These are phyloP conservation scores for Erodium trifolium DNA, from an alignment of 441 rosid species.

Conservation along the genomic window DNA sequence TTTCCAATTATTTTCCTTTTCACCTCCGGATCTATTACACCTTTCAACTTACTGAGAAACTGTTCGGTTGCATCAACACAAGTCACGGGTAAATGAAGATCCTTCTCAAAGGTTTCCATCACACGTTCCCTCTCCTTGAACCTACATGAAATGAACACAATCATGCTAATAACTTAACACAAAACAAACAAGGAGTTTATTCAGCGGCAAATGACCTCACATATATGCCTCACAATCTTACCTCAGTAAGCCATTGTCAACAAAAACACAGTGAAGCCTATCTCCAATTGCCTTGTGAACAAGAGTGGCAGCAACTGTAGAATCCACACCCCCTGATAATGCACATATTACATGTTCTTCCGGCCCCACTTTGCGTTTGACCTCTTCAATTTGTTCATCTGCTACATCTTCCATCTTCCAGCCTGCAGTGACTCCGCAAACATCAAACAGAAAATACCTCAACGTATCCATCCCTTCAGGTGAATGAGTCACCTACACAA, in stretches of 20 bases:
- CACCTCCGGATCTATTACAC: slow-evolving; percentile 80
- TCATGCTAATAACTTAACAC: not conserved
- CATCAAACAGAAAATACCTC: slow-evolving; percentile 53
- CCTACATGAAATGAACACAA: slow-evolving; percentile 29
- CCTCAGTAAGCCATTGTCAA: slow-evolving; percentile 93
- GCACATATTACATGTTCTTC: slow-evolving; percentile 88
- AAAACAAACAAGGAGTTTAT: not conserved
- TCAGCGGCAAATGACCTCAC: not conserved
- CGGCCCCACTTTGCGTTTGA: slow-evolving; percentile 49
- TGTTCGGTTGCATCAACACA: slow-evolving; percentile 71
- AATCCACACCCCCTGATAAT: slow-evolving; percentile 84
- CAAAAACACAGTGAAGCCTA: slow-evolving; percentile 84
- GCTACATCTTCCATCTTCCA: slow-evolving; percentile 86
- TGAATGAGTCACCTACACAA: slow-evolving; percentile 75
- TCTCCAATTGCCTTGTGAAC: slow-evolving; percentile 91
- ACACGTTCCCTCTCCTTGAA: slow-evolving; percentile 86
- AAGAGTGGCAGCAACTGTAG: slow-evolving; percentile 90
- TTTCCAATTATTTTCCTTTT: slow-evolving; percentile 89
- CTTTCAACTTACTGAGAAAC: slow-evolving; percentile 74
- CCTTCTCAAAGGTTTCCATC: slow-evolving; percentile 73
- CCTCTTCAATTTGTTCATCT: slow-evolving; percentile 75
- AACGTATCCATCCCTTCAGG: slow-evolving; percentile 87
- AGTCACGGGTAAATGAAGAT: slow-evolving; percentile 74
- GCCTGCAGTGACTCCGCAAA: slow-evolving; percentile 60
- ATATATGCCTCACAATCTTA: slow-evolving; percentile 14